A percentile compares a stretch with the other conserved stretches of the same genome.
Conservation (phyloP, 2,329 filamentous ascomycete genomes). For the Fusarium xyrophilum region DNA sequence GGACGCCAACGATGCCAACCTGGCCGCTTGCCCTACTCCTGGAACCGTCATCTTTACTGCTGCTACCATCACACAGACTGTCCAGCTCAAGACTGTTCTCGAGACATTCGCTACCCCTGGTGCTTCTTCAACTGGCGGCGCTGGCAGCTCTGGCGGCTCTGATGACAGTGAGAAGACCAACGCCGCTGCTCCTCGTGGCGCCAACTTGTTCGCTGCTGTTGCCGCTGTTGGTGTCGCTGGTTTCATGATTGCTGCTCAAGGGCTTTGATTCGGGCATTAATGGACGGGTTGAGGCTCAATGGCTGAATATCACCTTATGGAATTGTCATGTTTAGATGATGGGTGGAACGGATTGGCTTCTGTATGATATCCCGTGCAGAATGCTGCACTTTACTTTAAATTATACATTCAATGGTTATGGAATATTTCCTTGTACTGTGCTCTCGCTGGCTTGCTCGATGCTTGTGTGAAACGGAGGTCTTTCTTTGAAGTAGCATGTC, state of each 20-base stretch:
- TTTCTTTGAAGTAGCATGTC: no score
- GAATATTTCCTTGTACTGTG: background rate
- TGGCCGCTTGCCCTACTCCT: background rate
- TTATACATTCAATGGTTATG: background rate
- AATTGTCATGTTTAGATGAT: background rate
- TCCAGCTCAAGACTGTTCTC: conserved; percentile 5
- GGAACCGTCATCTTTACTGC: conserved; percentile 20
- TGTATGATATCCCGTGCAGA: conserved; percentile 16
- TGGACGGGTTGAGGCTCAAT: background rate
- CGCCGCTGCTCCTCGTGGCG: background rate
- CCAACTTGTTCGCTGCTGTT: conserved; percentile 1
- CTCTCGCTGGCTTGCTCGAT: background rate
- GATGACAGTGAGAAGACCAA: background rate
- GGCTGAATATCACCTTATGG: background rate
- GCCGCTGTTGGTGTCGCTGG: conserved; percentile 15
- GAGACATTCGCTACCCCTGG: background rate
- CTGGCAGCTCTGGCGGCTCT: background rate
- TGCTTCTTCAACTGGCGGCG: background rate
- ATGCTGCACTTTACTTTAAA: background rate
- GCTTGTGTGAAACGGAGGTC: background rate
- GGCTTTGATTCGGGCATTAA: background rate
- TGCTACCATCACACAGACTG: conserved; percentile 16
- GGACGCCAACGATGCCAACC: background rate
- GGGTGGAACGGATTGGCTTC: conserved; percentile 4
- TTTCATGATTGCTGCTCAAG: conserved; percentile 13